Conservation (phyloP, 345 rosid species). For the Rhodomyrtus tomentosa region DNA sequence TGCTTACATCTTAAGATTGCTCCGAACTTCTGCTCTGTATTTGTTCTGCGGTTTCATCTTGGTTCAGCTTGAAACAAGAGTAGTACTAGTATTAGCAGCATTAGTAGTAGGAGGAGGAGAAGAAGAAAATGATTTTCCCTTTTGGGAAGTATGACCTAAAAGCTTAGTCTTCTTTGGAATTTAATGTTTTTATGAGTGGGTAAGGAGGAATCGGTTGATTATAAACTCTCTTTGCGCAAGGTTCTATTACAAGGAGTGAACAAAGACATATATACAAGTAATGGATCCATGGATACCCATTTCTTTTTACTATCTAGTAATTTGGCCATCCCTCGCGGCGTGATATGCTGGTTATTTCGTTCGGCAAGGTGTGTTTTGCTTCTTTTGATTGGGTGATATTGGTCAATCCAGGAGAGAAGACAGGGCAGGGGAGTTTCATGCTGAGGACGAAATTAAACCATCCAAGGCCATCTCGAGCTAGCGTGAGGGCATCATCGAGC, state of each 20-base stretch:
- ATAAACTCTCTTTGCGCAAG: neutral
- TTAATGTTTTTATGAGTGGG: neutral
- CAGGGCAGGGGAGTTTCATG: slow-evolving; percentile 9
- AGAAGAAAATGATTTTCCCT: neutral
- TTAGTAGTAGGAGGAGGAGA: neutral
- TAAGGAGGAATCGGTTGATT: neutral
- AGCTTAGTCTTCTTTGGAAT: neutral
- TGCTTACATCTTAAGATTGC: neutral
- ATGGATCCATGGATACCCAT: neutral
- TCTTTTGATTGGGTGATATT: neutral
- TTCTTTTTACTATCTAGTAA: neutral
- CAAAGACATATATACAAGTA: neutral
- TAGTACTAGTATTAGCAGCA: neutral
- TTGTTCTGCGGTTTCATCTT: neutral
- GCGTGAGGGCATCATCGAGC: slow-evolving; percentile 29
- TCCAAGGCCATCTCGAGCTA: slow-evolving; percentile 17
- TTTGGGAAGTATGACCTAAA: neutral
- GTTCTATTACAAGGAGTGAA: neutral
- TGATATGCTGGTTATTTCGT: neutral
- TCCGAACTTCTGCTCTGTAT: neutral
- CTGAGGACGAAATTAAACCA: slow-evolving; percentile 10
- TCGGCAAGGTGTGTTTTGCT: neutral
- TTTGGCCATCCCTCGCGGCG: neutral
- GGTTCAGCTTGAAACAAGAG: neutral
- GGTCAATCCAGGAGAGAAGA: slow-evolving; percentile 10